Percentiles rank a stretch among this genome's conserved stretches.
These are phyloP conservation scores for Colletotrichum spinosum DNA, from an alignment of 2,329 filamentous ascomycete genomes.

Conservation along the genomic window DNA sequence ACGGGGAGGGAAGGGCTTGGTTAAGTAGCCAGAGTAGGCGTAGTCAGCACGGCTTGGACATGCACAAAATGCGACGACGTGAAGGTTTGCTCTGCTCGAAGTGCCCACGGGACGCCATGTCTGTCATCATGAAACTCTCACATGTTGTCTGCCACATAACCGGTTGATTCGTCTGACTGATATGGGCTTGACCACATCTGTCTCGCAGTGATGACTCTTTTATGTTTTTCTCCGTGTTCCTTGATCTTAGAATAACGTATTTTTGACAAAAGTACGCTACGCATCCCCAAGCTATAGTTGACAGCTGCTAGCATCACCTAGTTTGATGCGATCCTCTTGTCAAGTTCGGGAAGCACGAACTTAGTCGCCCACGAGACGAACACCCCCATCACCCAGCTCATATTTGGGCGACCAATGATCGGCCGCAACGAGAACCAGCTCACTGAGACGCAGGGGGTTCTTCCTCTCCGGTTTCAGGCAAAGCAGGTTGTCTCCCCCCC, in stretches of 20 bases:
- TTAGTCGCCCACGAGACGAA: not conserved
- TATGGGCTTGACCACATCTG: not conserved
- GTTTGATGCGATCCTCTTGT: not conserved
- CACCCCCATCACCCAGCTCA: not conserved
- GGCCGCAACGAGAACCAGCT: not conserved
- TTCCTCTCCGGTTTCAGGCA: slow-evolving; percentile 28
- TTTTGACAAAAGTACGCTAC: too few relatives aligned
- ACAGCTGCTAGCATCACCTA: slow-evolving; percentile 1
- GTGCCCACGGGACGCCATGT: slow-evolving; percentile 28
- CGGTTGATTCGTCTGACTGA: not conserved
- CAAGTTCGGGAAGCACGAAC: not conserved
- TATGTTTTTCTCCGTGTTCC: too few relatives aligned
- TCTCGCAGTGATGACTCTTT: too few relatives aligned
- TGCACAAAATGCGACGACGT: slow-evolving; percentile 23
- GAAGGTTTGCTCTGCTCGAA: slow-evolving; percentile 13
- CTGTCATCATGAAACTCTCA: slow-evolving; percentile 27
- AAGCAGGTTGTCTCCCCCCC: slow-evolving; percentile 7
- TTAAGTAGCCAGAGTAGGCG: slow-evolving; percentile 19
- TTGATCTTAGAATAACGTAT: too few relatives aligned
- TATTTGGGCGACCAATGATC: slow-evolving; percentile 5
- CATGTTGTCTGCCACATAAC: slow-evolving; percentile 3
- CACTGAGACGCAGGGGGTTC: slow-evolving; percentile 27
- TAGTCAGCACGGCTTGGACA: slow-evolving; percentile 11
- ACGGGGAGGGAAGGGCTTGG: not conserved
- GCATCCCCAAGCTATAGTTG: not conserved